Evolutionary conservation across 2,329 filamentous ascomycete genomes (phyloP), one percentile per base, ranked within the genome.

Genomic region (Hymenoscyphus occultus): DNA sequence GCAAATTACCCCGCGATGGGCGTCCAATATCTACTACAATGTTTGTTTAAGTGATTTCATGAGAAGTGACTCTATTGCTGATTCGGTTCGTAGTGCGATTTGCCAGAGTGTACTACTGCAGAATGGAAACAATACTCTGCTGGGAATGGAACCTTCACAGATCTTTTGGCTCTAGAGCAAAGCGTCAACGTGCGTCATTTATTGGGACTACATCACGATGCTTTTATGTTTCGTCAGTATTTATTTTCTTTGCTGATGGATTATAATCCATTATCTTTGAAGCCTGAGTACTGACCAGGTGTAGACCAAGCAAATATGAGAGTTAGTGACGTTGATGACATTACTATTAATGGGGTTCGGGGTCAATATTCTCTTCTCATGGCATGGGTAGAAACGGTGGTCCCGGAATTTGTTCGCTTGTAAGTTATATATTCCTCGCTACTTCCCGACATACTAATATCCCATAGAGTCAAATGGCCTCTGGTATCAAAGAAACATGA

Each of bases 101-200:
- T 64, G 14, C 62, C 62, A 2, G 77, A 75, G 28, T 88, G 85
- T 72, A 87, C 85, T 0, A 71, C 81, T 28, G 76, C 81, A 59
- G 85, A 88, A 73, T 88, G 86, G 86, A 85, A 84, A 64, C 78
- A 83, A 63, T 64, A 56, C 31, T 85, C 84, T 5, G 77, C 76
- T 19, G 85, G 85, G 3, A 77, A 76, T 22, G 85, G 85, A 3
- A 77, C 75, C 42, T 87, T 87, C 67, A 75, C 77, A 1, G 77
- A 81, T 69, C 78, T 88, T 2, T 77, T 88, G 16, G 73, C 74
- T 2, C 76, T 81, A 31, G 84, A 86, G 59, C 79, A 79, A 61
- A 73, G 77, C 6, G 83, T 82, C 60, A 86, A 84, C 57, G 81
- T 82, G 48, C 80, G 84, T 42, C 82, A 87, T 70, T 76, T 87